Base-by-base conservation (phyloP, 768 basidiomycete species). In the Mycena rebaudengoi region DNA sequence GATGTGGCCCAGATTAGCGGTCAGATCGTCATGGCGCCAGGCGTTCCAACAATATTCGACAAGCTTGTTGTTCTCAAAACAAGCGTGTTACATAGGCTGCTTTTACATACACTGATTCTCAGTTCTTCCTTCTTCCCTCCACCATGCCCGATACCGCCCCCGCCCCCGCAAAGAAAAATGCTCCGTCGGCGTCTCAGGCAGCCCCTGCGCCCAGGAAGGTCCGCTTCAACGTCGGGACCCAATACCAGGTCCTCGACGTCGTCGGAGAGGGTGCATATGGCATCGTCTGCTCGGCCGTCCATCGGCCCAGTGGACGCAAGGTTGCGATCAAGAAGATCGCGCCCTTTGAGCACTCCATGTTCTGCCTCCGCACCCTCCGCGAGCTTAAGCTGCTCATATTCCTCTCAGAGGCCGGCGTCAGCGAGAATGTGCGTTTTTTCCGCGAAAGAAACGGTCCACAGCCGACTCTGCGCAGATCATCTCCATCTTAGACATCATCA, bases 301-400 rank as follows among this genome's bases (percentile, higher is more conserved):
- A 97, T 74, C 76, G 84, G 53, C 86, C 91, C 1, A 91, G 90
- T 0, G 88, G 90, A 43, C 86, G 92, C 41, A 92, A 89, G 78
- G 96, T 99, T 46, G 96, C 96, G 30, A 98, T 98, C 75, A 98
- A 98, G 79, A 91, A 93, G 69, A 98, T 99, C 75, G 89, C 91
- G 0, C 96, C 96, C 0, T 98, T 98, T 69, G 95, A 96, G 76
- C 95, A 97, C 73, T 89, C 92, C 37, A 94, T 95, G 94, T 96
- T 96, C 76, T 93, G 91, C 73, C 84, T 96, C 5, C 82, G 88
- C 14, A 95, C 94, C 7, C 85, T 95, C 8, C 83, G 94, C 65
- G 94, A 98, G 81, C 91, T 98, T 75, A 98, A 98, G 80, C 87
- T 99, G 18, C 86, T 98, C 54, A 89, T 92, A 39, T 93, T 95